Percentiles rank a stretch among this genome's conserved stretches.
These are phyloP conservation scores for Pythium oligandrum DNA, from an alignment of 352 stramenopile genomes.

Conservation along the genomic window DNA sequence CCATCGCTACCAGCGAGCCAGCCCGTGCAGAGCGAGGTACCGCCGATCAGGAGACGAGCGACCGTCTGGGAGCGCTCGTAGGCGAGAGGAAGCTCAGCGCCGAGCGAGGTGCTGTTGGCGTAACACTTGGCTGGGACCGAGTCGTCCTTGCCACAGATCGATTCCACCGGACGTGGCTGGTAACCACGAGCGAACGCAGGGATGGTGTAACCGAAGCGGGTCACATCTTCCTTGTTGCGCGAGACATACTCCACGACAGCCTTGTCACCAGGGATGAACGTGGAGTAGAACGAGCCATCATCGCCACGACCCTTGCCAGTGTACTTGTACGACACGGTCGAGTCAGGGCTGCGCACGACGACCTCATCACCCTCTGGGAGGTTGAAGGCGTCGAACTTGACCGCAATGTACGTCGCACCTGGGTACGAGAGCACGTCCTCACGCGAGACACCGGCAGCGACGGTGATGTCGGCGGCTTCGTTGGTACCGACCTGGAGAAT, in stretches of 20 bases:
- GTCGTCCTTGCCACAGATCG: slow-evolving; percentile 45
- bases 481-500: slow-evolving; percentile 11
- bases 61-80: slow-evolving; percentile 38
- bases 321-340: slow-evolving; percentile 25
- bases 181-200: slow-evolving; percentile 40
- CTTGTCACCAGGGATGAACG: slow-evolving; percentile 32
- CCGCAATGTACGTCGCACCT: slow-evolving; percentile 7
- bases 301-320: slow-evolving; percentile 30
- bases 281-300: slow-evolving; percentile 36
- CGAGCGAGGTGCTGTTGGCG: slow-evolving; percentile 16
- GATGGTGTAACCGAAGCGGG: slow-evolving; percentile 30
- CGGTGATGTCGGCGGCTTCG: slow-evolving; percentile 5
- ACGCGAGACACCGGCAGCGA: not conserved
- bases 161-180: slow-evolving; percentile 23
- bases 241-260: slow-evolving; percentile 46
- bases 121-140: slow-evolving; percentile 51
- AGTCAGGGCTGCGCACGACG: slow-evolving; percentile 11
- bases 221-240: not conserved
- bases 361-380: slow-evolving; percentile 15
- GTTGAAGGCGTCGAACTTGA: slow-evolving; percentile 16
- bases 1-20: slow-evolving; percentile 56
- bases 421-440: slow-evolving; percentile 9
- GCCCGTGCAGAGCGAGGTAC: slow-evolving; percentile 46
- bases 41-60: slow-evolving; percentile 56
- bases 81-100: slow-evolving; percentile 24